phyloP scores from a whole-genome alignment of 2,329 filamentous ascomycete species.

The Pyrenochaeta sp. region DNA sequence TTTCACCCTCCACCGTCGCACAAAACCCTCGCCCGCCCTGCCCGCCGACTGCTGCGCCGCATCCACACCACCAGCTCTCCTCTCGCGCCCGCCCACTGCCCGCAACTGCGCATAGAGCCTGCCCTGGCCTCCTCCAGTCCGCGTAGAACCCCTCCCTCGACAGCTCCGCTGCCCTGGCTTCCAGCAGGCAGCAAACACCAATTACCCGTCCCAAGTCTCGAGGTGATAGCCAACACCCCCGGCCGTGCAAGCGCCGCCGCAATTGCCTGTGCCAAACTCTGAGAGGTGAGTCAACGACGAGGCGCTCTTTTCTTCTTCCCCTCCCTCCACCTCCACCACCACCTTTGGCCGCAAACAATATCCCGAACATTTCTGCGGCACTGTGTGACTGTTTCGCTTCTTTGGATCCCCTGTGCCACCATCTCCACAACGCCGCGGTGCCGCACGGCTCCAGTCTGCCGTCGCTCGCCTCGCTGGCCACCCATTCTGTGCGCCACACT shows the following conservation, averaged over 20 bases:
- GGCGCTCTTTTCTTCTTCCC: slow-evolving; percentile 18
- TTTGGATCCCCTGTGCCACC: slow-evolving; percentile 40
- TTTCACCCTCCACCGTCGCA: slow-evolving; percentile 32
- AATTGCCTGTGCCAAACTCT: slow-evolving; percentile 21
- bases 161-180: slow-evolving; percentile 27
- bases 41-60: slow-evolving; percentile 12
- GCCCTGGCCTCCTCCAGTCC: slow-evolving; percentile 35
- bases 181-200: slow-evolving; percentile 16
- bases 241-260: slow-evolving; percentile 13
- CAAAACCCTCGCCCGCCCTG: slow-evolving; percentile 24
- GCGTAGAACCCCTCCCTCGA: slow-evolving; percentile 16
- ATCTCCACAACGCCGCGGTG: slow-evolving; percentile 37
- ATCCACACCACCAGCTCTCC: slow-evolving; percentile 4
- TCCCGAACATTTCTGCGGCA: slow-evolving; percentile 32
- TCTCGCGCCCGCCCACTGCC: slow-evolving; percentile 17
- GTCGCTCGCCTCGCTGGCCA: slow-evolving; percentile 39
- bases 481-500: slow-evolving; percentile 46
- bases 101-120: slow-evolving; percentile 34
- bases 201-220: slow-evolving; percentile 8
- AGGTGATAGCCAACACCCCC: slow-evolving; percentile 12
- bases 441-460: slow-evolving; percentile 44
- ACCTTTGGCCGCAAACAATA: slow-evolving; percentile 25
- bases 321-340: slow-evolving; percentile 12
- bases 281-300: slow-evolving; percentile 44
- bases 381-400: slow-evolving; percentile 44